Evolutionary conservation across 768 basidiomycete genomes (phyloP), one percentile per base, ranked within the genome.

Genomic region (Pisolithus orientalis): DNA sequence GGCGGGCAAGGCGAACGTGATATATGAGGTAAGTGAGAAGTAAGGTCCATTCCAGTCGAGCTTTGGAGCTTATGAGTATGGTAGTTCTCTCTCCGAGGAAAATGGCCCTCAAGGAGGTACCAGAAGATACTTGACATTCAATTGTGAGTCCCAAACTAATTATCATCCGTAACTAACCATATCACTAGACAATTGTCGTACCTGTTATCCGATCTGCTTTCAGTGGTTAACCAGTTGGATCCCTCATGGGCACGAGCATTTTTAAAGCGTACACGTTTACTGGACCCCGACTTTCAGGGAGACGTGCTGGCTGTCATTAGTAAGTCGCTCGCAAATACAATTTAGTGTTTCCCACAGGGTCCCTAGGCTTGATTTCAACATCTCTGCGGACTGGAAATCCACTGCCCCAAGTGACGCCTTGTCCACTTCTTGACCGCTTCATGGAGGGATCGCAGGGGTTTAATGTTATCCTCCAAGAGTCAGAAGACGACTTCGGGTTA

Each of bases 341-440:
- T 50, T 1, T 28, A 51, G 10, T 13, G 0, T 25, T 25, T 55
- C 21, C 17, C 24, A 10, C n/a, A 38, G 4, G 39, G 21, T 37
- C 8, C 4, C 10, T 45, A 90, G 88, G 79, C 31, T 80, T 94
- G 78, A 82, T 90, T 50, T 85, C 90, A 0, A 84, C 83, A 0
- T 78, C 89, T 7, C 70, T 94, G 16, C 78, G 85, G 14, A 84
- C 85, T 0, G 90, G 88, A 4, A 72, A 71, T 6, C 82, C 92
- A 0, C 72, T 94, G 3, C 91, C 91, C 0, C 91, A 94, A 61
- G 87, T 94, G 50, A 93, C 90, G 2, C 90, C 92, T 0, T 87
- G 84, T 59, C 90, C 82, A 2, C 70, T 79, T 8, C 62, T 78
- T 4, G 67, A 76, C 49, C 72, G 77, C 1, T 80, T 77, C 52